A percentile compares a stretch with the other conserved stretches of the same genome.
Conservation (phyloP, 2,329 filamentous ascomycete species). For the Karstenula rhodostoma region DNA sequence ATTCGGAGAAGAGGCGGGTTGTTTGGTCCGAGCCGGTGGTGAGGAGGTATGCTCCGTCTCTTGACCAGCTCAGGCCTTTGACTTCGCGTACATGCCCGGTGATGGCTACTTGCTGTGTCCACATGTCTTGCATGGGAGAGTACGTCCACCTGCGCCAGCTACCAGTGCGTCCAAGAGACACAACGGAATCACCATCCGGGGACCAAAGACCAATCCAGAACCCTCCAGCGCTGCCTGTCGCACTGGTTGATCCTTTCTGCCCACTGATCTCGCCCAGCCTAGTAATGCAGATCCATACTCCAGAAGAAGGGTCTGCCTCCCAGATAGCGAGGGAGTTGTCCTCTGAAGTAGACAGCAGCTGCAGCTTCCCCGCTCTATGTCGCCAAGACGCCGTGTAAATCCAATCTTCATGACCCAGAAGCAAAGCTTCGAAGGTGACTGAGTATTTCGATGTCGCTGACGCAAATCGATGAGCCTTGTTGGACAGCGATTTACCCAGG, state of each 20-base stretch:
- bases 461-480: slow-evolving; percentile 84
- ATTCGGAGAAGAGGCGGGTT: slow-evolving; percentile 83
- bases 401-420: slow-evolving; percentile 98
- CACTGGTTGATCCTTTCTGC: slow-evolving; percentile 94
- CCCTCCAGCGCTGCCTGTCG: slow-evolving; percentile 92
- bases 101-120: slow-evolving; percentile 79
- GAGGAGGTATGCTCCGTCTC: slow-evolving; percentile 81
- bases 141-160: slow-evolving; percentile 90
- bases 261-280: slow-evolving; percentile 92
- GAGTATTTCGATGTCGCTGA: slow-evolving; percentile 70
- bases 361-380: slow-evolving; percentile 63
- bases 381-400: slow-evolving; percentile 89
- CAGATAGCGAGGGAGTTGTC: slow-evolving; percentile 95
- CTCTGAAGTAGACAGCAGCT: slow-evolving; percentile 87
- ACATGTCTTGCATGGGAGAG: slow-evolving; percentile 67
- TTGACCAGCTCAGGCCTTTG: slow-evolving; percentile 84
- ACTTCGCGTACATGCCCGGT: slow-evolving; percentile 85
- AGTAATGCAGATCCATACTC: slow-evolving; percentile 88
- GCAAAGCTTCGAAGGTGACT: slow-evolving; percentile 89
- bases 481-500: slow-evolving; percentile 78
- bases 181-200: slow-evolving; percentile 75
- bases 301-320: slow-evolving; percentile 83
- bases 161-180: slow-evolving; percentile 87
- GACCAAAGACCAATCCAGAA: slow-evolving; percentile 98
- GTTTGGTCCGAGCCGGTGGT: slow-evolving; percentile 94